Conservation (phyloP, 164 flowering plant species). For the Houttuynia cordata region DNA sequence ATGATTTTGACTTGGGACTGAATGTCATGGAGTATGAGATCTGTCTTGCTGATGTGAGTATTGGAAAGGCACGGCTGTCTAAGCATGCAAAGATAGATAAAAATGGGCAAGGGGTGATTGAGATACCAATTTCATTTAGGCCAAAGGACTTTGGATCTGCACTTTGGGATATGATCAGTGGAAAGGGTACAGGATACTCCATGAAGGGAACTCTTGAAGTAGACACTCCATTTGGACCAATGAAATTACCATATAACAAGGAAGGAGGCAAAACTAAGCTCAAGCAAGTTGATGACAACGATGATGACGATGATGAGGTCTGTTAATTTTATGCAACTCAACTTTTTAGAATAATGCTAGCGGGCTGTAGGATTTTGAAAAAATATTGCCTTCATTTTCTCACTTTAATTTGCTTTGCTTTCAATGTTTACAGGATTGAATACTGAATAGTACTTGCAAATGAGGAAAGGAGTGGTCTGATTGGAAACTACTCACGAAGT, state of each 20-base stretch:
- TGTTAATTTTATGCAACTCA: background rate
- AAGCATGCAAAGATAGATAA: slow-evolving; percentile 15
- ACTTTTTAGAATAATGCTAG: no score
- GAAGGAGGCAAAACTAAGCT: slow-evolving; percentile 15
- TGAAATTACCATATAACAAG: slow-evolving; percentile 14
- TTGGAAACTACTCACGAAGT: no score
- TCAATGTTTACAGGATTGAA: no score
- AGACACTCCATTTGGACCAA: slow-evolving; percentile 17
- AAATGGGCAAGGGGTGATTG: slow-evolving; percentile 12
- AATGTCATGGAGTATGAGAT: slow-evolving; percentile 19
- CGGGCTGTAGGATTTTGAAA: no score
- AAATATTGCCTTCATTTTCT: no score
- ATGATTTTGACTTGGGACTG: slow-evolving; percentile 24
- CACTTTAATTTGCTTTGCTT: no score
- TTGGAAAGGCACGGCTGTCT: slow-evolving; percentile 11
- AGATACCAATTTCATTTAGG: slow-evolving; percentile 16
- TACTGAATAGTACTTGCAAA: no score
- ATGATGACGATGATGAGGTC: slow-evolving; percentile 10
- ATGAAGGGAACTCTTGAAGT: slow-evolving; percentile 17
- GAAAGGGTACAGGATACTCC: slow-evolving; percentile 18
- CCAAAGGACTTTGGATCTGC: slow-evolving; percentile 27
- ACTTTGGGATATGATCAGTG: slow-evolving; percentile 22
- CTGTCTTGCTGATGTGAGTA: slow-evolving; percentile 13
- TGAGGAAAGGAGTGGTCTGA: no score
- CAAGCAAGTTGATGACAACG: slow-evolving; percentile 15